Evolutionary conservation across 164 flowering plant species (phyloP).

Genomic region (Sextonia rubra): DNA sequence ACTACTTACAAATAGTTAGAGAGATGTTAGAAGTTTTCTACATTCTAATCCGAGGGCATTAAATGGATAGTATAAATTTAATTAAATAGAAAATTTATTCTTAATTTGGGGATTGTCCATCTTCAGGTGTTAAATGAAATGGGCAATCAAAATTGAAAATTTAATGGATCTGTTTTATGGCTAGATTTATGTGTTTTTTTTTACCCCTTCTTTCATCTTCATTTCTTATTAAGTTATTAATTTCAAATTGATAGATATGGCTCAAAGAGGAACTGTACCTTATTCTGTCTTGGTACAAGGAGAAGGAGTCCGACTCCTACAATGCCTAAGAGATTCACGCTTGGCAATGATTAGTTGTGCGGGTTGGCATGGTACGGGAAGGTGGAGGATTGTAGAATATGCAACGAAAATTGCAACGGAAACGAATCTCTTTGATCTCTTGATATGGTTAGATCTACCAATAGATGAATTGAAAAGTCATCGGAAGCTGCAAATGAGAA

Average conservation of each 20-base stretch:
- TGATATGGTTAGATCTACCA: neutral
- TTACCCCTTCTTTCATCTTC: neutral
- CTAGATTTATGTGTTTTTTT: neutral
- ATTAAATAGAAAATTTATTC: too few relatives aligned
- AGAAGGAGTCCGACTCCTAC: neutral
- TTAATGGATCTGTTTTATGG: too few relatives aligned
- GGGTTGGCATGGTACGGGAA: neutral
- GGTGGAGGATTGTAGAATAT: neutral
- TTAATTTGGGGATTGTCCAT: too few relatives aligned
- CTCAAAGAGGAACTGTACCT: neutral
- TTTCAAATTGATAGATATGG: neutral
- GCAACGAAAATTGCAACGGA: neutral
- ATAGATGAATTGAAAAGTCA: neutral
- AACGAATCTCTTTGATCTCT: neutral
- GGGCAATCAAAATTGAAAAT: too few relatives aligned
- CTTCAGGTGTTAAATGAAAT: too few relatives aligned
- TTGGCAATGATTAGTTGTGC: neutral
- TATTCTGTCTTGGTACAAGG: neutral
- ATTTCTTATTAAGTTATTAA: neutral
- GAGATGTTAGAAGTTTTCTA: fast-evolving
- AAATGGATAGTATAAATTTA: too few relatives aligned
- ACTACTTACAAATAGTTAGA: too few relatives aligned
- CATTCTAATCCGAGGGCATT: too few relatives aligned
- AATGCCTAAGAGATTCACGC: neutral
- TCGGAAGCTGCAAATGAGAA: neutral